These are phyloP conservation scores for Fistulifera solaris DNA, from an alignment of 108 stramenopile species.

Conservation along the genomic window DNA sequence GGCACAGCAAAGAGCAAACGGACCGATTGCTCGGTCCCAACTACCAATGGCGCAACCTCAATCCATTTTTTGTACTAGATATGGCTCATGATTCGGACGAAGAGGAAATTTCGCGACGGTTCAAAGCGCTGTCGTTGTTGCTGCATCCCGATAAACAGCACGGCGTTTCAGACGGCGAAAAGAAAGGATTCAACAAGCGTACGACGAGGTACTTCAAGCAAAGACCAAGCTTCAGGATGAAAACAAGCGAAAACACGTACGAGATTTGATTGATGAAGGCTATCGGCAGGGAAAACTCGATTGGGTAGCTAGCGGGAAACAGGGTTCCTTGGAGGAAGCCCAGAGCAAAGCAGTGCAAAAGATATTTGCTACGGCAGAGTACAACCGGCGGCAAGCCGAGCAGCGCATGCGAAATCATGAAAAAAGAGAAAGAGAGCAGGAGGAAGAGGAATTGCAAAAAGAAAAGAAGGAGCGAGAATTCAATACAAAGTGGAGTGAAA, in stretches of 20 bases:
- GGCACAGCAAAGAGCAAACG: conserved; percentile 66
- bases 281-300: conserved; percentile 55
- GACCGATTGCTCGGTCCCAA: conserved; percentile 67
- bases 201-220: conserved; percentile 73
- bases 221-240: conserved; percentile 53
- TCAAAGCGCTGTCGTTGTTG: conserved; percentile 68
- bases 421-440: conserved; percentile 74
- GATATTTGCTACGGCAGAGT: conserved; percentile 78
- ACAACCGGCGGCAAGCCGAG: conserved; percentile 68
- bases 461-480: conserved; percentile 54
- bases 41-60: conserved; percentile 83
- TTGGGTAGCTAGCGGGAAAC: conserved; percentile 9
- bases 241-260: conserved; percentile 41
- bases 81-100: conserved; percentile 39
- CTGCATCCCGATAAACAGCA: conserved; percentile 78
- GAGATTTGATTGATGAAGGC: conserved; percentile 60
- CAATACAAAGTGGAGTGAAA: conserved; percentile 72
- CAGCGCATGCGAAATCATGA: conserved; percentile 60
- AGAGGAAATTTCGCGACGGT: conserved; percentile 71
- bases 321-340: conserved; percentile 25
- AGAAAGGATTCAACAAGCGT: conserved; percentile 52
- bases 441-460: conserved; percentile 67
- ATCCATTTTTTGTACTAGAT: conserved; percentile 74
- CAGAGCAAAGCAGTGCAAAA: conserved; percentile 62
- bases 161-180: conserved; percentile 10